phyloP scores from a whole-genome alignment of 495 filamentous ascomycete genomes.

The Daldinia bambusicola region DNA sequence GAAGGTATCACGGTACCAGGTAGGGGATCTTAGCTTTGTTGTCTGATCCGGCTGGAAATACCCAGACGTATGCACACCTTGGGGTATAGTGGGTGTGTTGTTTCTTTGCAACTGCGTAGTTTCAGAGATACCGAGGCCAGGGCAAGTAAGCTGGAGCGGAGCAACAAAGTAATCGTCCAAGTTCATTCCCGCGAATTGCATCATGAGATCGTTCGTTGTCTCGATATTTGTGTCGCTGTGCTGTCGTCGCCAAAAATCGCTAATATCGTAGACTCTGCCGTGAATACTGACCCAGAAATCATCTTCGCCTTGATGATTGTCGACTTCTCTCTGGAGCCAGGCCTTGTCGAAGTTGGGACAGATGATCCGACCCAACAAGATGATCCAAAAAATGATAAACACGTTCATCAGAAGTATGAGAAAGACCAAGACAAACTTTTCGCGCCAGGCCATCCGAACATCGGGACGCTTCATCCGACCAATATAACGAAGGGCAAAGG shows the following conservation, averaged over 20 bases:
- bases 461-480: slow-evolving; percentile 98
- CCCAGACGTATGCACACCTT: slow-evolving; percentile 76
- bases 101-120: slow-evolving; percentile 68
- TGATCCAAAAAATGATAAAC: slow-evolving; percentile 90
- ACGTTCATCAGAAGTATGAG: slow-evolving; percentile 87
- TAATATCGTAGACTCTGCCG: slow-evolving; percentile 91
- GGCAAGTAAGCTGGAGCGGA: slow-evolving; percentile 80
- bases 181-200: slow-evolving; percentile 77
- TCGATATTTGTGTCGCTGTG: slow-evolving; percentile 76
- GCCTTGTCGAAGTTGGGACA: slow-evolving; percentile 94
- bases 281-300: slow-evolving; percentile 91
- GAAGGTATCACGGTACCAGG: slow-evolving; percentile 83
- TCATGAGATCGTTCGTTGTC: slow-evolving; percentile 74
- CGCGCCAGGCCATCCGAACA: slow-evolving; percentile 95
- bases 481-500: slow-evolving; percentile 77
- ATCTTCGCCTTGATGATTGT: slow-evolving; percentile 71
- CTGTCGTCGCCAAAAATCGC: slow-evolving; percentile 82
- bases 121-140: slow-evolving; percentile 67
- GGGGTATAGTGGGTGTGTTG: slow-evolving; percentile 62
- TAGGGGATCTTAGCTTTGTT: slow-evolving; percentile 66
- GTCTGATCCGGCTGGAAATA: slow-evolving; percentile 61
- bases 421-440: slow-evolving; percentile 85
- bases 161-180: slow-evolving; percentile 85
- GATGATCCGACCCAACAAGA: slow-evolving; percentile 81
- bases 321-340: slow-evolving; percentile 80